Percentiles rank a stretch among this genome's conserved stretches.
These are phyloP conservation scores for Skeletonema marinoi DNA, from an alignment of 108 stramenopile genomes.

Conservation along the genomic window DNA sequence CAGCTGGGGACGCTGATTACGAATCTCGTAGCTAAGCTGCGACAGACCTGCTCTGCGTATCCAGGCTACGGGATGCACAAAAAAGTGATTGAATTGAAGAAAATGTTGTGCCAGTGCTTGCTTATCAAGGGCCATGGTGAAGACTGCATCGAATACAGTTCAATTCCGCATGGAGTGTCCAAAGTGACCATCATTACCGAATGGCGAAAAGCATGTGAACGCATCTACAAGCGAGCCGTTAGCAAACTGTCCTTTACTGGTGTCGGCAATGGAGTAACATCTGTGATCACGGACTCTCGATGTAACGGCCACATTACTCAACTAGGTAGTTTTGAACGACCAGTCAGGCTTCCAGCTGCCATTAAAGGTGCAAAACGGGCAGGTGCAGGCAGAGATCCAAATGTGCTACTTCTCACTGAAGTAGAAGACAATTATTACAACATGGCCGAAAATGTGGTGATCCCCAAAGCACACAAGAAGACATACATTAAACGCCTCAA, in stretches of 20 bases:
- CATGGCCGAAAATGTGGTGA: conserved; percentile 66
- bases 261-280: conserved; percentile 63
- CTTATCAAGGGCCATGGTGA: conserved; percentile 65
- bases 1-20: conserved; percentile 22
- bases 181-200: conserved; percentile 45
- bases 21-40: conserved; percentile 33
- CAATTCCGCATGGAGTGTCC: conserved; percentile 13
- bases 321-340: conserved; percentile 75
- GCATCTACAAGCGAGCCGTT: conserved; percentile 72
- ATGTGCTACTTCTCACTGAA: conserved; percentile 47
- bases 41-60: conserved; percentile 7
- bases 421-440: conserved; percentile 72
- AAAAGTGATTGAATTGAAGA: conserved; percentile 21
- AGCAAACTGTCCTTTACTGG: conserved; percentile 36
- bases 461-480: conserved; percentile 71
- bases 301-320: conserved; percentile 86
- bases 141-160: conserved; percentile 39
- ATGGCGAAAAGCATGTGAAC: conserved; percentile 79
- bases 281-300: conserved; percentile 69
- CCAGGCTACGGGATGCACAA: background rate
- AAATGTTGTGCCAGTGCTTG: conserved; percentile 42
- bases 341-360: conserved; percentile 85
- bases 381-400: conserved; percentile 56
- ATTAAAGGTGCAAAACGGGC: conserved; percentile 77
- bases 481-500: conserved; percentile 78